phyloP scores from a whole-genome alignment of 2,329 filamentous ascomycete genomes.

The Sordariomycetes sp. region DNA sequence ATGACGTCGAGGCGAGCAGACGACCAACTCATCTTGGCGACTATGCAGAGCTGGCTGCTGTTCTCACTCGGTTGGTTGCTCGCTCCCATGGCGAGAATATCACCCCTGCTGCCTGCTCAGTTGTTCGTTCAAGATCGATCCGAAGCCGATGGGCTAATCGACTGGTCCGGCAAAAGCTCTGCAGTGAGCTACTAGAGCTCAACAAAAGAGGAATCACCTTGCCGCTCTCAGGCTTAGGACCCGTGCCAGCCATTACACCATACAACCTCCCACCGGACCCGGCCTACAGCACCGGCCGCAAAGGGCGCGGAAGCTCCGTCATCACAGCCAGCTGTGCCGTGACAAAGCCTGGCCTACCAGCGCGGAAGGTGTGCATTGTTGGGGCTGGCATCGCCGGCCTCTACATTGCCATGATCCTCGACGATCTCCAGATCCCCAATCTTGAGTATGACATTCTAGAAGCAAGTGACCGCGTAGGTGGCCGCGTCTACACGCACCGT shows the following conservation, averaged over 20 bases:
- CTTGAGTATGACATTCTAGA: constrained; percentile 22
- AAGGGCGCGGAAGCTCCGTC: not conserved
- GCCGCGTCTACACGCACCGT: constrained; percentile 21
- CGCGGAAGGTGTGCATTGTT: constrained; percentile 19
- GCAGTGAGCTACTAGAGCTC: not conserved
- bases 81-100: not conserved
- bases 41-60: constrained; percentile 2
- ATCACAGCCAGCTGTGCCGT: constrained; percentile 4
- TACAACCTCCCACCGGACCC: constrained; percentile 2
- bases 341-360: not conserved
- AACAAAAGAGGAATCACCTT: not conserved
- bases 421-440: constrained; percentile 14
- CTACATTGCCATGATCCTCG: constrained; percentile 22
- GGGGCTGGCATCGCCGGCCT: constrained; percentile 25
- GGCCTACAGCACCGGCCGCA: not conserved
- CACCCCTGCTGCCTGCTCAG: constrained; percentile 1
- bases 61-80: not conserved
- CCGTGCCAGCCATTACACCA: not conserved
- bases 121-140: not conserved
- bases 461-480: constrained; percentile 19
- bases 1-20: not conserved
- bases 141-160: constrained; percentile 2
- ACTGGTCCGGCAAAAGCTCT: constrained; percentile 2
- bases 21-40: not conserved
- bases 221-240: not conserved